Percentiles rank a stretch among this genome's conserved stretches.
Evolutionary conservation across 768 basidiomycete species (phyloP).

Genomic region (Lactarius quietus): DNA sequence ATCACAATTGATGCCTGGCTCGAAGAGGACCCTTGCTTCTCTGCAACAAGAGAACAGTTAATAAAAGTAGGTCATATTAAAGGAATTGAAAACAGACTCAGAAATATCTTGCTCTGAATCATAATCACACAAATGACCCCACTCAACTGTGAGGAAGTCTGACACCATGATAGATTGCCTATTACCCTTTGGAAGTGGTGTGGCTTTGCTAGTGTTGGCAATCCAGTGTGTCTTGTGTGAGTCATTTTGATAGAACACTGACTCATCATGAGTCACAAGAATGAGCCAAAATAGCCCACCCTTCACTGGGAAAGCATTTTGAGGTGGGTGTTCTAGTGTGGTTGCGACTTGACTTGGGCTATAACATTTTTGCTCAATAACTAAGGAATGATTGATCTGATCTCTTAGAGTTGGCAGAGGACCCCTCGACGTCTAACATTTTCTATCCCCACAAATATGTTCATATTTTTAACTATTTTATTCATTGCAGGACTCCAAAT

Average conservation of each 20-base stretch:
- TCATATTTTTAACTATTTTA: too few species aligned
- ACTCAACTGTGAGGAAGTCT: conserved; percentile 35
- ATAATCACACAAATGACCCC: conserved; percentile 28
- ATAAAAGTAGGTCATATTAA: not conserved
- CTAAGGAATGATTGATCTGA: too few species aligned
- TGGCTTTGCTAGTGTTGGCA: conserved; percentile 26
- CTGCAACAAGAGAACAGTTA: conserved; percentile 21
- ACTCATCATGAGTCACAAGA: conserved; percentile 37
- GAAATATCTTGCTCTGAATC: conserved; percentile 17
- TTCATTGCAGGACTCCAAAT: too few species aligned
- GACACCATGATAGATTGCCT: conserved; percentile 27
- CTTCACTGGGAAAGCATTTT: conserved; percentile 28
- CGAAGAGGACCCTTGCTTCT: conserved; percentile 29
- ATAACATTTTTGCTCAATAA: too few species aligned
- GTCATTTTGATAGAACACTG: conserved; percentile 40
- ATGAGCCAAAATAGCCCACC: conserved; percentile 24
- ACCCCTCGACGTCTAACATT: too few species aligned
- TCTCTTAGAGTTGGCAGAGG: too few species aligned
- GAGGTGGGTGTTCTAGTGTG: too few species aligned
- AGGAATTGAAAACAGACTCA: conserved; percentile 22
- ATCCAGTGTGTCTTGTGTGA: conserved; percentile 32
- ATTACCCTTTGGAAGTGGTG: conserved; percentile 36
- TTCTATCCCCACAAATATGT: too few species aligned
- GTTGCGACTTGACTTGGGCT: too few species aligned
- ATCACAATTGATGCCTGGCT: conserved; percentile 34